Evolutionary conservation across 257 asterid genomes (phyloP).

Genomic region (Schizonepeta tenuifolia): DNA sequence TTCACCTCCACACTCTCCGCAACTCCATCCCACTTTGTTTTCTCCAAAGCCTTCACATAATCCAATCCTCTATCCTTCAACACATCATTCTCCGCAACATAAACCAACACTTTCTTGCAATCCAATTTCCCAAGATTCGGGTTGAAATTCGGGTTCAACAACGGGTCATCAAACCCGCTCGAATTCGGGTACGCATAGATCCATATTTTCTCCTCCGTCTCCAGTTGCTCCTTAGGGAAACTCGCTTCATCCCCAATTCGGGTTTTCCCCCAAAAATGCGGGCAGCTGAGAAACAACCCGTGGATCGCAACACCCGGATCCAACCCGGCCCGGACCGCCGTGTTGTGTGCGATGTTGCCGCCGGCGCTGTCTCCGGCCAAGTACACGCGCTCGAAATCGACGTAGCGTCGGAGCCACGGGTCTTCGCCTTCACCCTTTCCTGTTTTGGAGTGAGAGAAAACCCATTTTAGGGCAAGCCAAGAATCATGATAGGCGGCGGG

Average conservation of each 20-base stretch:
- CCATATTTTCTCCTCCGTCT: too few species aligned
- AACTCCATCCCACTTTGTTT: constrained; percentile 38
- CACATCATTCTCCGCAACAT: too few species aligned
- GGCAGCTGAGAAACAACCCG: constrained; percentile 61
- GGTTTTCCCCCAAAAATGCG: constrained; percentile 57
- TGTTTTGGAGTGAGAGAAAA: too few species aligned
- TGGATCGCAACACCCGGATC: constrained; percentile 8
- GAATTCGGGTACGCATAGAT: too few species aligned
- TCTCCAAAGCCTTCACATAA: constrained; percentile 25
- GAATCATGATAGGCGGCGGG: constrained; percentile 65
- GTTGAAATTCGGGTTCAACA: too few species aligned
- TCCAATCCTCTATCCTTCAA: constrained; percentile 41
- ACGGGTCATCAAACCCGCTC: too few species aligned
- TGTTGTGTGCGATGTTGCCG: constrained; percentile 59
- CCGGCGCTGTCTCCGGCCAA: constrained; percentile 78
- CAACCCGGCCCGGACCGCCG: constrained; percentile 50
- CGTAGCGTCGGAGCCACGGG: constrained; percentile 51
- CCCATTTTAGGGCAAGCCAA: constrained; percentile 61
- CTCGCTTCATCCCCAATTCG: constrained; percentile 41
- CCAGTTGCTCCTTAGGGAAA: background rate
- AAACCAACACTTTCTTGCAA: too few species aligned
- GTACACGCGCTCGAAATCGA: constrained; percentile 47
- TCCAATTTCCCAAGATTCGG: too few species aligned
- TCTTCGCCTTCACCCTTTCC: too few species aligned
- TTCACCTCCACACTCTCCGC: constrained; percentile 38